These are phyloP conservation scores for Colletotrichum musicola DNA, from an alignment of 2,329 filamentous ascomycete species.

Conservation along the genomic window DNA sequence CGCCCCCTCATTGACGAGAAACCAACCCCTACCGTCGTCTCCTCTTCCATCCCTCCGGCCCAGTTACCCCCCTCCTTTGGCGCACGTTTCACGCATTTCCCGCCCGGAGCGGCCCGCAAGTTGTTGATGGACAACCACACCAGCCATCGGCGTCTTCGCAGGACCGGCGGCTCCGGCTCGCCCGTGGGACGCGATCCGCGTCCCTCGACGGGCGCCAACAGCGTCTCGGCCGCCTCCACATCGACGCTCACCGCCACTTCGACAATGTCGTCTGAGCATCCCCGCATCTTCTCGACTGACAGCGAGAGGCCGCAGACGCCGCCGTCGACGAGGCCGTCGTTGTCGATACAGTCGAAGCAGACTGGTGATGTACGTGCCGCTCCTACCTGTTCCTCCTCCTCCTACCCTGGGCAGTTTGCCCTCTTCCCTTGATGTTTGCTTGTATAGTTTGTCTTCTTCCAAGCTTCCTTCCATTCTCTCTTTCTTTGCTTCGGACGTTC, in stretches of 20 bases:
- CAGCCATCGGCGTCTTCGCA: slow-evolving; percentile 24
- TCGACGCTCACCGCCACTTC: slow-evolving; percentile 40
- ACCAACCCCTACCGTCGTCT: neutral
- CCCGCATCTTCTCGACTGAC: slow-evolving; percentile 31
- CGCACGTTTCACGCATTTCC: slow-evolving; percentile 6
- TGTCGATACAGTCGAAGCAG: slow-evolving; percentile 27
- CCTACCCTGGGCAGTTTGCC: neutral
- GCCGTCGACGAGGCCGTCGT: slow-evolving; percentile 35
- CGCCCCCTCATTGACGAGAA: neutral
- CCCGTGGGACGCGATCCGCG: slow-evolving; percentile 25
- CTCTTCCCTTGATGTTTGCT: neutral
- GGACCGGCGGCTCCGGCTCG: slow-evolving; percentile 13
- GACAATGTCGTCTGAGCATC: slow-evolving; percentile 32
- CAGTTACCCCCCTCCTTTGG: slow-evolving; percentile 1
- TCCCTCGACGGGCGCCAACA: slow-evolving; percentile 33
- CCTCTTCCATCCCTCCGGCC: neutral
- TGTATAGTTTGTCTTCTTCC: neutral
- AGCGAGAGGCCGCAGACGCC: slow-evolving; percentile 32
- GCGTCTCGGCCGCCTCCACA: slow-evolving; percentile 35
- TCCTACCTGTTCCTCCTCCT: neutral
- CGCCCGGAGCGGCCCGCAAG: slow-evolving; percentile 25
- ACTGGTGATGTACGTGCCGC: slow-evolving; percentile 14
- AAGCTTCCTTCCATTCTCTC: neutral
- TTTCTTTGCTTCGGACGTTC: neutral
- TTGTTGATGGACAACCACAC: slow-evolving; percentile 32